A percentile compares a stretch with the other conserved stretches of the same genome.
Evolutionary conservation across 306 rosid genomes (phyloP).

Genomic region (Oemleria cerasiformis): DNA sequence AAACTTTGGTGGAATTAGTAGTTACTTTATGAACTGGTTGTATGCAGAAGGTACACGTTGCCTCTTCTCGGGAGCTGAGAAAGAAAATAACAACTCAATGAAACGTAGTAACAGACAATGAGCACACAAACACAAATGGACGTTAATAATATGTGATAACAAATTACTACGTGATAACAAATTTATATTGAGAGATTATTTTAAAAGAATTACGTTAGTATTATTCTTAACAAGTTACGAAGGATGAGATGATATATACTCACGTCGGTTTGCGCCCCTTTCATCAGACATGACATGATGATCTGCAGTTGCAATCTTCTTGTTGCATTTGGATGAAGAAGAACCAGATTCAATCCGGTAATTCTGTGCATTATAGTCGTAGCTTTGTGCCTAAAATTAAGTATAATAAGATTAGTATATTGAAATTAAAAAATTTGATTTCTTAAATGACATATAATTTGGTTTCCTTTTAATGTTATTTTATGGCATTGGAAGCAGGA

Average conservation of each 20-base stretch:
- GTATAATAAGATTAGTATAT: background rate
- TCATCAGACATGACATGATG: slow-evolving; percentile 44
- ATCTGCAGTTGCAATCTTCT: slow-evolving; percentile 66
- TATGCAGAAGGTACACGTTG: slow-evolving; percentile 99
- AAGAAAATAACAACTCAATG: slow-evolving; percentile 55
- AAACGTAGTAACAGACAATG: too few species aligned
- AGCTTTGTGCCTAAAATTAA: slow-evolving; percentile 42
- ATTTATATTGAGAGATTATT: too few species aligned
- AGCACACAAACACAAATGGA: too few species aligned
- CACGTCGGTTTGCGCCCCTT: slow-evolving; percentile 75
- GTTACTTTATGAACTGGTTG: slow-evolving; percentile 96
- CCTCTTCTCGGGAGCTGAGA: slow-evolving; percentile 99
- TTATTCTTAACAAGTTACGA: background rate
- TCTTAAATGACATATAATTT: too few species aligned
- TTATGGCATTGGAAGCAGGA: background rate
- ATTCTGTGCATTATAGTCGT: slow-evolving; percentile 44
- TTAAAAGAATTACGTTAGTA: too few species aligned
- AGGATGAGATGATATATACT: slow-evolving; percentile 26
- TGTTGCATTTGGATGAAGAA: slow-evolving; percentile 75
- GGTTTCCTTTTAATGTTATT: too few species aligned
- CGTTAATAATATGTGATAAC: too few species aligned
- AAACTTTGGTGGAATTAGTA: too few species aligned
- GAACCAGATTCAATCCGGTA: slow-evolving; percentile 65
- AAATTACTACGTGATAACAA: too few species aligned
- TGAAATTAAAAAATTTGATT: too few species aligned